Conservation (phyloP, 352 stramenopile species). For the Plasmopara viticola region DNA sequence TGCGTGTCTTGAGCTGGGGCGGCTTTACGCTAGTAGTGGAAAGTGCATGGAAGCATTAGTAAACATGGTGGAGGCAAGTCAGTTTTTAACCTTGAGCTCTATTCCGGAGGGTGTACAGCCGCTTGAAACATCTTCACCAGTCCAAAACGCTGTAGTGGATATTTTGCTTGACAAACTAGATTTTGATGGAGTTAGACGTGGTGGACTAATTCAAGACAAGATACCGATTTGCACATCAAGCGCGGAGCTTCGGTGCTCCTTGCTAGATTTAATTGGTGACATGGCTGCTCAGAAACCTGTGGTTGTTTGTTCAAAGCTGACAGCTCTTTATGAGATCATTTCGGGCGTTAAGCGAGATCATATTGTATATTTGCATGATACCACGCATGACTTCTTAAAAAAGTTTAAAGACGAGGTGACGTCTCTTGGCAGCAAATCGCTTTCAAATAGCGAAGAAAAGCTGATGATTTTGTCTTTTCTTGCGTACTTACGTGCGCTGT, state of each 20-base stretch:
- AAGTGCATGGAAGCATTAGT: slow-evolving; percentile 36
- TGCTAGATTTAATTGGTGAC: slow-evolving; percentile 64
- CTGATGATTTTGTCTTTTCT: slow-evolving; percentile 56
- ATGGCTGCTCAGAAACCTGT: slow-evolving; percentile 45
- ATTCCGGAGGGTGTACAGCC: slow-evolving; percentile 29
- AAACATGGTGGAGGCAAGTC: slow-evolving; percentile 42
- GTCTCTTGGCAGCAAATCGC: slow-evolving; percentile 4
- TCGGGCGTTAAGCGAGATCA: slow-evolving; percentile 38
- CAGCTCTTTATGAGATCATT: slow-evolving; percentile 36
- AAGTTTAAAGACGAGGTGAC: slow-evolving; percentile 4
- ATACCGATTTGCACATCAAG: slow-evolving; percentile 38
- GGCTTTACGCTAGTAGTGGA: slow-evolving; percentile 29
- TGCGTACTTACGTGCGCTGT: slow-evolving; percentile 59
- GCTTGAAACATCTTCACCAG: slow-evolving; percentile 15
- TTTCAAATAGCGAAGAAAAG: slow-evolving; percentile 14
- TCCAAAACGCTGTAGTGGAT: slow-evolving; percentile 27
- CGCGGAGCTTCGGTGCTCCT: slow-evolving; percentile 49
- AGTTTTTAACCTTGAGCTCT: slow-evolving; percentile 32
- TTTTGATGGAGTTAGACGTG: slow-evolving; percentile 57
- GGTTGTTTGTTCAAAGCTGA: slow-evolving; percentile 16
- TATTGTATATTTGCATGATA: slow-evolving; percentile 12
- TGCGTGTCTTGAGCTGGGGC: slow-evolving; percentile 52
- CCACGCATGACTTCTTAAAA: slow-evolving; percentile 10
- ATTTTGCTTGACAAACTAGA: slow-evolving; percentile 47
- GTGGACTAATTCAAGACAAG: slow-evolving; percentile 18